Evolutionary conservation across 164 flowering plant species (phyloP).

Genomic region (Piper betle): DNA sequence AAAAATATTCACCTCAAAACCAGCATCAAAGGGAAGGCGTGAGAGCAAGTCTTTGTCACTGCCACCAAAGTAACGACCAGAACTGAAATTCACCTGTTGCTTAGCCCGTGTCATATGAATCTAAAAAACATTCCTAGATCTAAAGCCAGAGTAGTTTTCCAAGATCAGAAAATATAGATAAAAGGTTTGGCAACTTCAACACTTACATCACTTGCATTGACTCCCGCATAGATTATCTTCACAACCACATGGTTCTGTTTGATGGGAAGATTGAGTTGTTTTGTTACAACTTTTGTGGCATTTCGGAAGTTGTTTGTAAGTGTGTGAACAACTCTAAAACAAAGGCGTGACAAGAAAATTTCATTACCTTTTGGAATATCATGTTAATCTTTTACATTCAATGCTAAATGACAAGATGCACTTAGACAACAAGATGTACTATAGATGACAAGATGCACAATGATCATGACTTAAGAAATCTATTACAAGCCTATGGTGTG

Average conservation of each 20-base stretch:
- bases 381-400: neutral
- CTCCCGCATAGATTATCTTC: conserved; percentile 89
- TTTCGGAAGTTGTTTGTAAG: conserved; percentile 71
- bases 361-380: neutral
- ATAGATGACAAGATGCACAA: too few relatives aligned
- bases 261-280: conserved; percentile 47
- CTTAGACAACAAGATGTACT: too few relatives aligned
- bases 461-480: too few relatives aligned
- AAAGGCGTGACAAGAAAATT: conserved; percentile 3
- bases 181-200: neutral
- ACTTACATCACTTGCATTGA: conserved; percentile 99
- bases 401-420: neutral
- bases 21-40: conserved; percentile 93
- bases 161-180: too few relatives aligned
- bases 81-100: conserved; percentile 84
- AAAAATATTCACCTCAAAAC: conserved; percentile 65
- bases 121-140: neutral
- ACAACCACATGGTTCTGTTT: conserved; percentile 58
- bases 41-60: conserved; percentile 25
- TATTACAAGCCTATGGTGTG: too few relatives aligned
- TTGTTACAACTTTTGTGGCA: conserved; percentile 57
- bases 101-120: neutral
- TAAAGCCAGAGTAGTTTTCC: neutral
- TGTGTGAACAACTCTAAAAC: conserved; percentile 67
- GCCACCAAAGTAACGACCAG: conserved; percentile 85